These are phyloP conservation scores for Daldinia vernicosa DNA, from an alignment of 495 filamentous ascomycete genomes.

Conservation along the genomic window DNA sequence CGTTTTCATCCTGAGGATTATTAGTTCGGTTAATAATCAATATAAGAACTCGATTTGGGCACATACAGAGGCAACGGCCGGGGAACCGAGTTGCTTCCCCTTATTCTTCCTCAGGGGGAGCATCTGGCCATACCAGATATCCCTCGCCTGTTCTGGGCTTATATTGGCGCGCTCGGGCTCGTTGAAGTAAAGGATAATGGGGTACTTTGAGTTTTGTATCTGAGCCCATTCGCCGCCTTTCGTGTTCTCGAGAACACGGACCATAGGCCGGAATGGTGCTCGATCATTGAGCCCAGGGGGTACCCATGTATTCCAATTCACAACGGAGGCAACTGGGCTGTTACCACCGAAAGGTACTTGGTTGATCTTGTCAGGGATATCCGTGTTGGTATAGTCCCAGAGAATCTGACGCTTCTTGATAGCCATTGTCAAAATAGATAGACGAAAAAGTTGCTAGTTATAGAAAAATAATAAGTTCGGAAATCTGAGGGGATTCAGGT, in stretches of 20 bases:
- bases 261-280: slow-evolving; percentile 55
- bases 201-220: slow-evolving; percentile 41
- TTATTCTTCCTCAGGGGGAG: slow-evolving; percentile 51
- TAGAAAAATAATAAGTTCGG: neutral
- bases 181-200: slow-evolving; percentile 58
- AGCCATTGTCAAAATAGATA: slow-evolving; percentile 31
- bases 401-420: slow-evolving; percentile 55
- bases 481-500: neutral
- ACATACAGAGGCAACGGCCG: slow-evolving; percentile 43
- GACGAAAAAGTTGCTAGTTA: neutral
- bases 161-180: slow-evolving; percentile 57
- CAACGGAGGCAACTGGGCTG: slow-evolving; percentile 49
- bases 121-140: slow-evolving; percentile 53
- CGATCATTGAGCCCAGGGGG: slow-evolving; percentile 56
- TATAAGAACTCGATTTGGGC: neutral
- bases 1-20: slow-evolving; percentile 44
- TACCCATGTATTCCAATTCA: slow-evolving; percentile 60
- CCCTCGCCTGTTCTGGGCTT: slow-evolving; percentile 50
- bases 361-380: slow-evolving; percentile 48
- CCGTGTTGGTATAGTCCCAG: slow-evolving; percentile 60
- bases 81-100: slow-evolving; percentile 52
- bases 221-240: slow-evolving; percentile 51
- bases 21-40: slow-evolving; percentile 11
- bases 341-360: slow-evolving; percentile 38
- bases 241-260: slow-evolving; percentile 47